These are phyloP conservation scores for Leishmania guyanensis DNA, from an alignment of 208 protist species.

Conservation along the genomic window DNA sequence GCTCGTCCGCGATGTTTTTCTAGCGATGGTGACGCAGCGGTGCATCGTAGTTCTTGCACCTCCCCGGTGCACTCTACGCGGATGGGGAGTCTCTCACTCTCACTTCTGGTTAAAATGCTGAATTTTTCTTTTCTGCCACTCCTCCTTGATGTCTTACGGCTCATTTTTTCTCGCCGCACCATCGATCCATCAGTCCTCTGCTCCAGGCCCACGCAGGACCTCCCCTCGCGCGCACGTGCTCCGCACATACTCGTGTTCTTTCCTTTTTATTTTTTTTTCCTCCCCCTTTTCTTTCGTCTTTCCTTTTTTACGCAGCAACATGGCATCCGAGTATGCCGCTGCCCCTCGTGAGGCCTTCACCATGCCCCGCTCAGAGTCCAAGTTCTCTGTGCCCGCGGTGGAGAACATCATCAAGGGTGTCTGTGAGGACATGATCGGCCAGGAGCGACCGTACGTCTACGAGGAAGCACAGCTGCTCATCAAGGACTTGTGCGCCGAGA, in stretches of 20 bases:
- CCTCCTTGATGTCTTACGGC: background rate
- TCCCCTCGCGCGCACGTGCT: background rate
- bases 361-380: constrained; percentile 65
- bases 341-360: constrained; percentile 59
- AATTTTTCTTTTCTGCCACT: background rate
- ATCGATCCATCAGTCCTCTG: background rate
- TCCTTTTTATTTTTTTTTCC: constrained; percentile 21
- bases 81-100: background rate
- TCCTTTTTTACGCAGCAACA: constrained; percentile 2
- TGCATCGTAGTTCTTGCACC: background rate
- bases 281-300: constrained; percentile 5
- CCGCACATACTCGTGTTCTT: constrained; percentile 1
- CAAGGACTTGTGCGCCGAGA: constrained; percentile 87
- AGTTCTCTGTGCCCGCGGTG: constrained; percentile 80
- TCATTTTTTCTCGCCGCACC: background rate
- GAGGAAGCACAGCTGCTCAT: constrained; percentile 78
- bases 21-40: background rate
- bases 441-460: constrained; percentile 66
- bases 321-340: constrained; percentile 51
- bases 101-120: background rate
- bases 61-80: background rate
- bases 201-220: background rate
- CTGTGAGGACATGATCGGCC: constrained; percentile 72
- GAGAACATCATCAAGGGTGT: constrained; percentile 77
- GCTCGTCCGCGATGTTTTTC: background rate